Evolutionary conservation across 2,329 filamentous ascomycete genomes (phyloP).

Genomic region (Chaetomium olivaceum): DNA sequence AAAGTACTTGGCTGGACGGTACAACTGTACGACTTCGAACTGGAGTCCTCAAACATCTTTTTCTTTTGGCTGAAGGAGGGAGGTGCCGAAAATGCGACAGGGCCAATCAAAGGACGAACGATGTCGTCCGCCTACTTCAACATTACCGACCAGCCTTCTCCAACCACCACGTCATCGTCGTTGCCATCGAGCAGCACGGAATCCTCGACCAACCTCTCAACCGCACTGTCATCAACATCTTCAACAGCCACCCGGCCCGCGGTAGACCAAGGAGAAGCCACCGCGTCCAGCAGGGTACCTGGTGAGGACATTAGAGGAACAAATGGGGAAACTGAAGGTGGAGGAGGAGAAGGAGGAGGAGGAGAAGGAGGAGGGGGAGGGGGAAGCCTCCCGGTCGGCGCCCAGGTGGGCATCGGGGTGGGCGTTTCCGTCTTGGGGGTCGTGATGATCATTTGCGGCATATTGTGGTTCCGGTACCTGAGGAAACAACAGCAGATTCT

Average conservation of each 20-base stretch:
- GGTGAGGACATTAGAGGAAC: background rate
- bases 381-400: background rate
- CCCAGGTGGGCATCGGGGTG: conserved; percentile 12
- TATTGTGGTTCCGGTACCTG: conserved; percentile 12
- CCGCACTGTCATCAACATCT: background rate
- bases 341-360: background rate
- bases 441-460: background rate
- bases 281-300: background rate
- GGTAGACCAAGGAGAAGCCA: background rate
- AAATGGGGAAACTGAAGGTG: too few species aligned
- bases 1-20: conserved; percentile 15
- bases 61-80: conserved; percentile 22
- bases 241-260: background rate
- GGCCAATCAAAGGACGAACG: background rate
- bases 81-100: background rate
- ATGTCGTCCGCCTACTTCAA: conserved; percentile 23
- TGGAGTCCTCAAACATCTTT: conserved; percentile 14
- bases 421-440: conserved; percentile 7
- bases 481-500: conserved; percentile 6
- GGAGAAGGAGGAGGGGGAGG: too few species aligned
- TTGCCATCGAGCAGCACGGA: background rate
- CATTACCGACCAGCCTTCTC: conserved; percentile 12
- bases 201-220: background rate
- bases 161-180: background rate
- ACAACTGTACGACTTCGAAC: conserved; percentile 14